Evolutionary conservation across 2,329 filamentous ascomycete species (phyloP).

Genomic region (Scedosporium aurantiacum): DNA sequence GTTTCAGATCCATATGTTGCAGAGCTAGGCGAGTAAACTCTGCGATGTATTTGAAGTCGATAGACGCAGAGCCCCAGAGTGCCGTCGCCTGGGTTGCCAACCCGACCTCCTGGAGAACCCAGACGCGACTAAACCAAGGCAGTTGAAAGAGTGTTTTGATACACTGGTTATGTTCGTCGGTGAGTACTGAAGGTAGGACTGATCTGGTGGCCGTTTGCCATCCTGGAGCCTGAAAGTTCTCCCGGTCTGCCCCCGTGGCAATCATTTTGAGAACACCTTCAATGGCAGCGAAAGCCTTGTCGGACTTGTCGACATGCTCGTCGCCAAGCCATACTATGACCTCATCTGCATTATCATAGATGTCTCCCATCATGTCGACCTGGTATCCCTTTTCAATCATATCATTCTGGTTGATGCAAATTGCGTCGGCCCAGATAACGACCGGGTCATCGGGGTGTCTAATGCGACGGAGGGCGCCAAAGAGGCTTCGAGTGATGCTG

Average conservation of each 20-base stretch:
- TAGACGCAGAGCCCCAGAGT: neutral
- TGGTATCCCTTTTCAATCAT: conserved; percentile 10
- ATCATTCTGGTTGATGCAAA: conserved; percentile 12
- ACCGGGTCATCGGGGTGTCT: neutral
- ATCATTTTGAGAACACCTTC: conserved; percentile 1
- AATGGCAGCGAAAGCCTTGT: neutral
- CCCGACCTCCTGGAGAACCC: conserved; percentile 14
- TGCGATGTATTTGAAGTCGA: neutral
- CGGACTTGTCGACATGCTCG: neutral
- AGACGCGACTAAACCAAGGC: conserved; percentile 13
- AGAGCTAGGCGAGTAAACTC: neutral
- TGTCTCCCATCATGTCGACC: conserved; percentile 13
- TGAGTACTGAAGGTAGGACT: conserved; percentile 3
- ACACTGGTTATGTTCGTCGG: neutral
- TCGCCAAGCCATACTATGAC: conserved; percentile 11
- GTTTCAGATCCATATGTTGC: neutral
- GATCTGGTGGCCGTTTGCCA: neutral
- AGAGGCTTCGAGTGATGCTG: neutral
- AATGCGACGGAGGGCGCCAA: neutral
- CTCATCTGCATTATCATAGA: conserved; percentile 9
- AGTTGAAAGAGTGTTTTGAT: conserved; percentile 10
- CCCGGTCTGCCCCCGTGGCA: neutral
- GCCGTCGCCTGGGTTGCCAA: conserved; percentile 9
- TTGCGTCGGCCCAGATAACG: conserved; percentile 12
- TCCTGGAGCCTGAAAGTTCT: neutral